phyloP scores from a whole-genome alignment of 352 stramenopile genomes.

The Phytophthora fragariaefolia region DNA sequence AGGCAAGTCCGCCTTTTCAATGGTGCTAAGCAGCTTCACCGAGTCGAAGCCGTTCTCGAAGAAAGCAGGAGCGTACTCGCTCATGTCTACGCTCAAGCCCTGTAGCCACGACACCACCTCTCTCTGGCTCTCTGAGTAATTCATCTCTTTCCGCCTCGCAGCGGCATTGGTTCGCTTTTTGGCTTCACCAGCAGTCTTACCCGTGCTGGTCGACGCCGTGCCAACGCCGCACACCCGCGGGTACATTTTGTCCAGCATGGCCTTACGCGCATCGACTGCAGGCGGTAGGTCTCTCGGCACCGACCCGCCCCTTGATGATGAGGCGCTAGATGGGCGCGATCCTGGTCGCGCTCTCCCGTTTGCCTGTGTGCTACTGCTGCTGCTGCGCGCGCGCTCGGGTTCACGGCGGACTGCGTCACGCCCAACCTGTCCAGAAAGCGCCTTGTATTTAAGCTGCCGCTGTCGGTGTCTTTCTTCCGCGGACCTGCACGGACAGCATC shows the following conservation, averaged over 20 bases:
- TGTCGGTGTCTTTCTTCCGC: slow-evolving; percentile 66
- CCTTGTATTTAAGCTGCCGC: slow-evolving; percentile 53
- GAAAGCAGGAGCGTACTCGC: slow-evolving; percentile 80
- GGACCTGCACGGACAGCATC: slow-evolving; percentile 35
- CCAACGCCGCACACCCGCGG: slow-evolving; percentile 73
- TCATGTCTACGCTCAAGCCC: slow-evolving; percentile 83
- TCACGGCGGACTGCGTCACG: slow-evolving; percentile 25
- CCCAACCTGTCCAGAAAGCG: slow-evolving; percentile 35
- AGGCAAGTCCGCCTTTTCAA: slow-evolving; percentile 75
- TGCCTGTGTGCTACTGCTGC: slow-evolving; percentile 20
- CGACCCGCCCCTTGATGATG: slow-evolving; percentile 24
- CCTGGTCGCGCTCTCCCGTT: slow-evolving; percentile 22
- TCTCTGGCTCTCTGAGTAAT: slow-evolving; percentile 70
- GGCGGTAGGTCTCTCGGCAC: slow-evolving; percentile 22
- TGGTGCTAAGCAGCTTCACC: slow-evolving; percentile 82
- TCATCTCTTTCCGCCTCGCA: slow-evolving; percentile 53
- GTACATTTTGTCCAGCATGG: slow-evolving; percentile 82
- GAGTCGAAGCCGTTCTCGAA: slow-evolving; percentile 91
- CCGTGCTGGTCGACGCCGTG: slow-evolving; percentile 19
- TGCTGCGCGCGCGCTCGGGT: slow-evolving; percentile 27
- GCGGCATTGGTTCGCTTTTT: slow-evolving; percentile 37
- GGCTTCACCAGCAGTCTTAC: slow-evolving; percentile 28
- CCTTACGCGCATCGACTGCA: slow-evolving; percentile 54
- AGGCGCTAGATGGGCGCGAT: slow-evolving; percentile 34
- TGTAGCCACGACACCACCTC: slow-evolving; percentile 84